Evolutionary conservation across 306 rosid genomes (phyloP).

Genomic region (Cicer chorassanicum): DNA sequence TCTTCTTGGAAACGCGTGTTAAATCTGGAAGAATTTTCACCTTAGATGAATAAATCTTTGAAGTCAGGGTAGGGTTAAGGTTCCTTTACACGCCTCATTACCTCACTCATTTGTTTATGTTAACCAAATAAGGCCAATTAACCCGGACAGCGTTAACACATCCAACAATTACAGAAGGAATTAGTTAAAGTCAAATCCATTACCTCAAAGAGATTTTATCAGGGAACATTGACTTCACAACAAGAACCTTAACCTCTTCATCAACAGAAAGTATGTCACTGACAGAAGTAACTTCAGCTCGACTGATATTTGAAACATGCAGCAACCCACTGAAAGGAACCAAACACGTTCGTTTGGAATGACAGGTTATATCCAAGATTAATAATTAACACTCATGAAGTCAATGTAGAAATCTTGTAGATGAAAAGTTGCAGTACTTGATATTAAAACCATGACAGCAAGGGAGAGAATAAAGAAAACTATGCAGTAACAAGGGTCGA

Average conservation of each 20-base stretch:
- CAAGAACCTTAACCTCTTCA: constrained; percentile 85
- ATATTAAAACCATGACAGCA: background rate
- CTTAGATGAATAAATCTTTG: too few species aligned
- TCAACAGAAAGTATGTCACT: constrained; percentile 72
- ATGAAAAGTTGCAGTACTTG: background rate
- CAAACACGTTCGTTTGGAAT: constrained; percentile 33
- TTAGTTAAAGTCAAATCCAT: constrained; percentile 34
- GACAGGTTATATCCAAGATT: constrained; percentile 24
- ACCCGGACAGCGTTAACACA: constrained; percentile 31
- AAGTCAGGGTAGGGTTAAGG: too few species aligned
- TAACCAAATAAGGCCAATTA: background rate
- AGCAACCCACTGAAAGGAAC: constrained; percentile 81
- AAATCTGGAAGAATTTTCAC: too few species aligned
- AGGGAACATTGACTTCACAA: constrained; percentile 83
- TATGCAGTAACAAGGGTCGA: too few species aligned
- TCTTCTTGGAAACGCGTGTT: too few species aligned
- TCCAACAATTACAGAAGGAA: constrained; percentile 24
- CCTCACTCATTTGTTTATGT: background rate
- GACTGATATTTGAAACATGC: constrained; percentile 86
- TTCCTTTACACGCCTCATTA: background rate
- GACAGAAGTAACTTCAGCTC: constrained; percentile 68
- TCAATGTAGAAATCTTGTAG: constrained; percentile 12
- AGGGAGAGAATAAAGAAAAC: too few species aligned
- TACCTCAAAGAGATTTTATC: constrained; percentile 92
- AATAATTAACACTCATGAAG: constrained; percentile 25